phyloP scores from a whole-genome alignment of 495 filamentous ascomycete genomes.

The Copromyces sp. region DNA sequence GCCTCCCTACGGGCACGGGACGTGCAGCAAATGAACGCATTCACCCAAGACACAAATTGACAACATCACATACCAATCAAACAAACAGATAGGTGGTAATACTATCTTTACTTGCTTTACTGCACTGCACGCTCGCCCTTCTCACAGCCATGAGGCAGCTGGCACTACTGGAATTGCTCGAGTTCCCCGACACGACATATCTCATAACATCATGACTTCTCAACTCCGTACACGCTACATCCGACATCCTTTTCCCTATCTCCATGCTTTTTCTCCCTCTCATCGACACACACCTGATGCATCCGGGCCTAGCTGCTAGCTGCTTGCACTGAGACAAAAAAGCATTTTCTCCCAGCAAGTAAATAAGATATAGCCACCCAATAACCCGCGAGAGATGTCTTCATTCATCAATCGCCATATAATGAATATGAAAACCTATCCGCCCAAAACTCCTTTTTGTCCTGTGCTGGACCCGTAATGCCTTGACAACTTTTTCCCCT shows the following conservation, averaged over 20 bases:
- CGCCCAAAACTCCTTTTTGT: not conserved
- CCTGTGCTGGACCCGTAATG: not conserved
- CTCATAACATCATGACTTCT: not conserved
- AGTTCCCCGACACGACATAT: not conserved
- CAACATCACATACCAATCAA: not conserved
- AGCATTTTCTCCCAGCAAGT: not conserved
- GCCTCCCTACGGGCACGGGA: too few species aligned
- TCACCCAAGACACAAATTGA: not conserved
- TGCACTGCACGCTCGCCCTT: not conserved
- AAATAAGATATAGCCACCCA: not conserved
- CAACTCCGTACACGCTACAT: not conserved
- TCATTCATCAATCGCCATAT: not conserved
- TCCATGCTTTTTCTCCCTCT: not conserved
- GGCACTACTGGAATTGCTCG: not conserved
- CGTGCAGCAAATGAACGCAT: not conserved
- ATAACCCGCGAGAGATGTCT: not conserved
- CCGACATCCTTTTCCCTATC: not conserved
- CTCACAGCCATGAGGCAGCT: not conserved
- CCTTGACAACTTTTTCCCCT: not conserved
- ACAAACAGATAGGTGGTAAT: not conserved
- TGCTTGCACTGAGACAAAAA: not conserved
- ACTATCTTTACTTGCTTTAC: not conserved
- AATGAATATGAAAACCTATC: not conserved
- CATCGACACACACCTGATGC: not conserved
- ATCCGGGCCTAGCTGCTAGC: not conserved